A percentile compares a stretch with the other conserved stretches of the same genome.
Evolutionary conservation across 2,329 filamentous ascomycete genomes (phyloP).

Genomic region (Mycosphaerella sp.): DNA sequence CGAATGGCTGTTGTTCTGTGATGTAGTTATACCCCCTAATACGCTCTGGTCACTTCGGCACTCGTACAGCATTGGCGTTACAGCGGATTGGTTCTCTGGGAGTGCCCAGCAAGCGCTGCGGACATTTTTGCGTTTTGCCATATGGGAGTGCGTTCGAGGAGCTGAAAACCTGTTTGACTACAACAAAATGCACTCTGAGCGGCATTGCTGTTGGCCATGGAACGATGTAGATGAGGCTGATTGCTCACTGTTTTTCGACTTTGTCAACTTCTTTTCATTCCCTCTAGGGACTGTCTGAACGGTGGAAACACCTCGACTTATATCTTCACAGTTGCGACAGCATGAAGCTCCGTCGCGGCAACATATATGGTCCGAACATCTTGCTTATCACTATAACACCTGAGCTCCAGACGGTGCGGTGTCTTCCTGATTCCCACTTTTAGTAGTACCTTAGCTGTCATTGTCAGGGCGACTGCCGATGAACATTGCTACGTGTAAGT

Average conservation of each 20-base stretch:
- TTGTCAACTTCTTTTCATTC: background rate
- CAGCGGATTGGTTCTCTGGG: slow-evolving; percentile 15
- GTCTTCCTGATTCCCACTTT: too few species aligned
- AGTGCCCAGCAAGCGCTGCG: slow-evolving; percentile 1
- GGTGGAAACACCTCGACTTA: background rate
- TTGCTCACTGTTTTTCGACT: slow-evolving; percentile 12
- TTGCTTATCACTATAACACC: too few species aligned
- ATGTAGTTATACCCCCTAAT: slow-evolving; percentile 56
- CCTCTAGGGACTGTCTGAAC: background rate
- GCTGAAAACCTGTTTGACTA: slow-evolving; percentile 9
- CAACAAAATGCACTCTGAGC: slow-evolving; percentile 7
- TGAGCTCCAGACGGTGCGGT: too few species aligned
- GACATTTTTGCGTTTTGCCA: background rate
- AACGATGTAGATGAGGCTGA: slow-evolving; percentile 12
- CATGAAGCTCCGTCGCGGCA: background rate
- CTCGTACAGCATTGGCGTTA: slow-evolving; percentile 25
- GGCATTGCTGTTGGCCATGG: slow-evolving; percentile 6
- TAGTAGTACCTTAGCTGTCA: too few species aligned
- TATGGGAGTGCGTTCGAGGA: slow-evolving; percentile 6
- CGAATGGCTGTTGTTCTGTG: slow-evolving; percentile 84
- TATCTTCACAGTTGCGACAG: background rate
- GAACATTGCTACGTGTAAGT: too few species aligned
- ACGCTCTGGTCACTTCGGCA: slow-evolving; percentile 12
- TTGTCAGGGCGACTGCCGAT: too few species aligned
- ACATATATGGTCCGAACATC: too few species aligned